Conservation (phyloP, 2,329 filamentous ascomycete species). For the Ophiostoma tasmaniense region DNA sequence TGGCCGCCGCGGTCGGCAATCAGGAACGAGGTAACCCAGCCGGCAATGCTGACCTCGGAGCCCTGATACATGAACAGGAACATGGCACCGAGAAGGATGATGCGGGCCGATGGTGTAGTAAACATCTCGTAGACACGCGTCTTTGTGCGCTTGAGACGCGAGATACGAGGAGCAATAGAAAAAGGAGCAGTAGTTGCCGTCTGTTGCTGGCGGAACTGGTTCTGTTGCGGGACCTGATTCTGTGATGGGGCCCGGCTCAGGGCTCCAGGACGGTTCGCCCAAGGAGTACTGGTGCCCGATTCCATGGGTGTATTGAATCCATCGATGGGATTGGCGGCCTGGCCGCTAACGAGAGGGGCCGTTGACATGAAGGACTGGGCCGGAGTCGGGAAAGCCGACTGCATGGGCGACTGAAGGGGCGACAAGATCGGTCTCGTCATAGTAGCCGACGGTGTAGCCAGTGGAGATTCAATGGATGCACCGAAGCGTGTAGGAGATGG, state of each 20-base stretch:
- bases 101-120: conserved; percentile 41
- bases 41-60: conserved; percentile 72
- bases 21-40: conserved; percentile 81
- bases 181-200: background rate
- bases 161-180: background rate
- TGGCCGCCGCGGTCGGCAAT: conserved; percentile 63
- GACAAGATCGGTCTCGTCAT: conserved; percentile 10
- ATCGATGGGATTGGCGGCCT: background rate
- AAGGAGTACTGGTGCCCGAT: background rate
- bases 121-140: conserved; percentile 36
- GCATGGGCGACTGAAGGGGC: conserved; percentile 10
- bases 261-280: background rate
- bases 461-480: conserved; percentile 7
- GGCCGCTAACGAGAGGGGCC: conserved; percentile 2
- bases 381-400: conserved; percentile 7
- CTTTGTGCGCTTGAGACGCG: background rate
- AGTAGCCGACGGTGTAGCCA: background rate
- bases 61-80: conserved; percentile 86
- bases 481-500: background rate
- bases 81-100: conserved; percentile 64
- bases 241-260: background rate
- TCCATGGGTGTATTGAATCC: background rate
- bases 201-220: background rate
- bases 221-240: background rate
- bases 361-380: conserved; percentile 13